Percentiles rank a stretch among this genome's conserved stretches.
phyloP scores from a whole-genome alignment of 495 filamentous ascomycete species.

The Xylaria scruposa region DNA sequence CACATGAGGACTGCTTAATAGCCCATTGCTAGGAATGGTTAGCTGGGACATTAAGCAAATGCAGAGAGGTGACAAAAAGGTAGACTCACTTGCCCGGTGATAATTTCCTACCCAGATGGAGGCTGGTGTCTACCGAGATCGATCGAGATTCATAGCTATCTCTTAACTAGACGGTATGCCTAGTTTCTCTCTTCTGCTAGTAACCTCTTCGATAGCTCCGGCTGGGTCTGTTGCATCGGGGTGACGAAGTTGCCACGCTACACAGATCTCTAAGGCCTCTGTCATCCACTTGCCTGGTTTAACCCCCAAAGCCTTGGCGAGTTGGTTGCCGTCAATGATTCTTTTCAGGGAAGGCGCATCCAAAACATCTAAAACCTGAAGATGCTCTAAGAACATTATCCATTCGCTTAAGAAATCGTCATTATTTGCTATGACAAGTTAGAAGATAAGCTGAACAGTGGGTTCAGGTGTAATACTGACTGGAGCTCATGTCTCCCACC shows the following conservation, averaged over 20 bases:
- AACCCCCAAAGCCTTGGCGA: slow-evolving; percentile 65
- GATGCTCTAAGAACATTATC: slow-evolving; percentile 61
- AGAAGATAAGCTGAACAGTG: slow-evolving; percentile 1
- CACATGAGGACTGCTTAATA: not conserved
- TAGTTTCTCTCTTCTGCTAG: slow-evolving; percentile 60
- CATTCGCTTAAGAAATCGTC: slow-evolving; percentile 53
- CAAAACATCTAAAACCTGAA: slow-evolving; percentile 58
- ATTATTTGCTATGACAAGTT: slow-evolving; percentile 36
- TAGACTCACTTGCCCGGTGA: not conserved
- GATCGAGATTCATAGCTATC: not conserved
- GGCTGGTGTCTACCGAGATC: slow-evolving; percentile 26
- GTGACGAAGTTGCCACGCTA: slow-evolving; percentile 87
- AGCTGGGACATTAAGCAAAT: not conserved
- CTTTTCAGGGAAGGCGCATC: slow-evolving; percentile 61
- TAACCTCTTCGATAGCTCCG: slow-evolving; percentile 70
- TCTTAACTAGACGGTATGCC: slow-evolving; percentile 46
- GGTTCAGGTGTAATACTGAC: slow-evolving; percentile 17
- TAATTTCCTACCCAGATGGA: not conserved
- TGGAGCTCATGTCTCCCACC: not conserved
- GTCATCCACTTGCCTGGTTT: slow-evolving; percentile 81
- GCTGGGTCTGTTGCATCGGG: slow-evolving; percentile 66
- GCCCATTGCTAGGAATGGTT: not conserved
- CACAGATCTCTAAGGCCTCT: slow-evolving; percentile 69
- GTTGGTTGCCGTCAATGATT: slow-evolving; percentile 68
- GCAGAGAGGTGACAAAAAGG: not conserved